phyloP scores from a whole-genome alignment of 805 yeast genomes.

The Candida quercuum region DNA sequence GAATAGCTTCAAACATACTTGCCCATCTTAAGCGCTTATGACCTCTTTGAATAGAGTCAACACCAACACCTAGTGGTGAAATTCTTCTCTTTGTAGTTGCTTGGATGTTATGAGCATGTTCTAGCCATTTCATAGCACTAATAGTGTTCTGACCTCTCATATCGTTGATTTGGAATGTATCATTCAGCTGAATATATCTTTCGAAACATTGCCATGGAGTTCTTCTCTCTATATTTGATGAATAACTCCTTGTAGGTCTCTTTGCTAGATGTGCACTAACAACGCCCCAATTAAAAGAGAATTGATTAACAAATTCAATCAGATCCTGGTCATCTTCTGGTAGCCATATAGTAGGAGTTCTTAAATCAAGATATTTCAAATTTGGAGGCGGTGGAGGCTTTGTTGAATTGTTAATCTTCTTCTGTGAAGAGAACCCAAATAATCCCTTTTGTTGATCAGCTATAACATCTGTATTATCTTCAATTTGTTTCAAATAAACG shows the following conservation, averaged over 20 bases:
- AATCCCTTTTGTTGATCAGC: conserved; percentile 52
- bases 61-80: conserved; percentile 89
- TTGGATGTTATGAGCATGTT: conserved; percentile 85
- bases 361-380: conserved; percentile 66
- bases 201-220: conserved; percentile 99
- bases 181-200: conserved; percentile 87
- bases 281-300: conserved; percentile 88
- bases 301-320: conserved; percentile 77
- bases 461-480: conserved; percentile 31
- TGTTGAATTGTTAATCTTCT: conserved; percentile 51
- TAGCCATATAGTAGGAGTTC: conserved; percentile 94
- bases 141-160: conserved; percentile 83
- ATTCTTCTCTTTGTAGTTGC: conserved; percentile 83
- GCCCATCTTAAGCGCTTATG: conserved; percentile 92
- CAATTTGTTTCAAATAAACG: conserved; percentile 44
- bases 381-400: conserved; percentile 93
- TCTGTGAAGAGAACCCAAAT: conserved; percentile 36
- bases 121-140: conserved; percentile 86
- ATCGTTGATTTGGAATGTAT: conserved; percentile 79
- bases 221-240: conserved; percentile 87
- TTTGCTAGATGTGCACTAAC: conserved; percentile 77
- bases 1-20: conserved; percentile 91
- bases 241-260: conserved; percentile 61
- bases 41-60: conserved; percentile 89
- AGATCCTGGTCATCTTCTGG: conserved; percentile 87